Base-by-base conservation (phyloP, 345 rosid genomes). In the Populus nigra region DNA sequence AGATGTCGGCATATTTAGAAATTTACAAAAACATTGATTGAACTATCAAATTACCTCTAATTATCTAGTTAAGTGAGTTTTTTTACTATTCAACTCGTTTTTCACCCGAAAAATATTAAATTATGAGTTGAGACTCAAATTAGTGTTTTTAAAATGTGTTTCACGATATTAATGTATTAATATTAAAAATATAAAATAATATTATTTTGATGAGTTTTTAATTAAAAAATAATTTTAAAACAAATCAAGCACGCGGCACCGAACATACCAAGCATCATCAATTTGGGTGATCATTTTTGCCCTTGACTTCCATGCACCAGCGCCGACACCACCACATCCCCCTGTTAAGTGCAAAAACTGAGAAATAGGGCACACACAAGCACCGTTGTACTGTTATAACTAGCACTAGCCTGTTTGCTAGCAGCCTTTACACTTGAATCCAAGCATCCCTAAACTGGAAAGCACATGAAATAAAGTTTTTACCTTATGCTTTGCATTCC, bases 401-500 rank as follows among this genome's bases (percentile, higher is more conserved):
- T 18, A 67, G 70, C n/a, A 29, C 17, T 23, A 8, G 36, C 12
- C 17, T 63, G 20, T 12, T 31, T 63, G 3, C 68, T 23, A 17
- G 68, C 31, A 17, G 68, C 31, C 23, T 55, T 55, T 9, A 1
- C 25, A 55, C 25, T 12, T 63, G 7, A 11, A 63, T 11, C 31
- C 17, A 76, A 41, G 59, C 43, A 69, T 76, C 57, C 25, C 33
- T 76, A 33, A 65, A 18, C 20, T 11, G 7, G 20, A 22, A 11
- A 35, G 57, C 27, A 3, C 36, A 7, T 62, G 33, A 43, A 47
- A 63, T 45, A 87, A 82, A 74, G 49, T 62, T 77, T 59, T 76
- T n/a, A 20, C 47, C 22, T 20, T 36, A 36, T 31, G 80, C 73
- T 62, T 73, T 72, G 73, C 75, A 27, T 66, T 17, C 63, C 78